These are phyloP conservation scores for Ceratocystis harringtonii DNA, from an alignment of 2,329 filamentous ascomycete genomes.

Conservation along the genomic window DNA sequence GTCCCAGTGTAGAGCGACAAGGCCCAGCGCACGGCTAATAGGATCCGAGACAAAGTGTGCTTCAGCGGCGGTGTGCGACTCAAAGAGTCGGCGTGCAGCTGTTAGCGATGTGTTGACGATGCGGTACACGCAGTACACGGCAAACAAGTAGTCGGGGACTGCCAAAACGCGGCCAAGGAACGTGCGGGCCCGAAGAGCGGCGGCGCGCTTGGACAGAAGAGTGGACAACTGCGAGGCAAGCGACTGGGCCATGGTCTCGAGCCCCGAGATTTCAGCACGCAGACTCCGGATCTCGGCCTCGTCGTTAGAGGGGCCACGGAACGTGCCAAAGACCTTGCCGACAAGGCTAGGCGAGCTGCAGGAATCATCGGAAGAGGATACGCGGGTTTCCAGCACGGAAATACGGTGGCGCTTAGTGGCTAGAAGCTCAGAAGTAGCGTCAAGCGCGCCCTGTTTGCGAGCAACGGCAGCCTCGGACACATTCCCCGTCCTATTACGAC, in stretches of 20 bases:
- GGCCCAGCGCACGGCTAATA: constrained; percentile 66
- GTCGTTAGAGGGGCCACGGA: constrained; percentile 49
- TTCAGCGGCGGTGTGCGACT: constrained; percentile 23
- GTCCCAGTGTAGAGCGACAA: constrained; percentile 72
- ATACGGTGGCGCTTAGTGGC: constrained; percentile 58
- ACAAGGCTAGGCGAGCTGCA: constrained; percentile 39
- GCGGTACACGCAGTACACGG: constrained; percentile 72
- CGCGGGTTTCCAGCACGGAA: constrained; percentile 47
- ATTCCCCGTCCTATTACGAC: constrained; percentile 28
- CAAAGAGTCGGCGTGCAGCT: constrained; percentile 44
- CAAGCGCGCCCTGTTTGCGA: constrained; percentile 63
- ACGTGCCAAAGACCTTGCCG: constrained; percentile 56
- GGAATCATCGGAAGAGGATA: constrained; percentile 24
- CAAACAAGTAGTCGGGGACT: constrained; percentile 51
- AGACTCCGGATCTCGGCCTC: constrained; percentile 45
- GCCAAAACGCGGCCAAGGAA: constrained; percentile 48
- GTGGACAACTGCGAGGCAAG: constrained; percentile 48
- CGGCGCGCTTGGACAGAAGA: constrained; percentile 47
- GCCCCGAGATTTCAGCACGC: constrained; percentile 60
- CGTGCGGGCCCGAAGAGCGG: constrained; percentile 53
- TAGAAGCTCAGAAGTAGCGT: constrained; percentile 68
- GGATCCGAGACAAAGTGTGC: constrained; percentile 40
- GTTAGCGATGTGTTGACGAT: constrained; percentile 58
- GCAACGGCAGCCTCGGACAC: constrained; percentile 61
- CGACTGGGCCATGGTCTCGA: constrained; percentile 64